Conservation (phyloP, 192 early-diverging fungal species). For the Backusella luteola region DNA sequence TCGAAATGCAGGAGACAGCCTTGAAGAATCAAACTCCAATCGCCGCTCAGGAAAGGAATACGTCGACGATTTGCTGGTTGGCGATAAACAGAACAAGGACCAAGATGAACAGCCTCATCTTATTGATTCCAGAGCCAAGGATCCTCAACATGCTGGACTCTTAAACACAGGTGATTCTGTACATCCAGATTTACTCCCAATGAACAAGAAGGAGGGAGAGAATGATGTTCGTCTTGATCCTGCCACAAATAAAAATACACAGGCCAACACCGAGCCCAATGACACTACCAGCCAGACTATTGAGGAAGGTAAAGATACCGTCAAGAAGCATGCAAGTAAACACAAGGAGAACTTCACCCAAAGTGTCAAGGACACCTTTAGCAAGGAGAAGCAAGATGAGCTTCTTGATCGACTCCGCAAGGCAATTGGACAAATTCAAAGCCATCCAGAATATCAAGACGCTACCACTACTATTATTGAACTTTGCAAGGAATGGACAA, state of each 20-base stretch:
- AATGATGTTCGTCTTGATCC: background rate
- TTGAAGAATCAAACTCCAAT: background rate
- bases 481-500: constrained; percentile 32
- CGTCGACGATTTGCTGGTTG: background rate
- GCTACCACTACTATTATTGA: constrained; percentile 35
- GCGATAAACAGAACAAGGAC: background rate
- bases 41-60: background rate
- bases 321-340: background rate
- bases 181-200: background rate
- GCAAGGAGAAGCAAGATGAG: constrained; percentile 27
- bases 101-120: background rate
- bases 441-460: constrained; percentile 39
- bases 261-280: background rate
- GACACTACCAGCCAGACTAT: no score
- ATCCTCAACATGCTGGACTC: constrained; percentile 3
- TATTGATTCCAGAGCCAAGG: background rate
- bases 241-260: background rate
- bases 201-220: background rate
- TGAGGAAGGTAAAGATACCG: background rate
- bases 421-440: constrained; percentile 36
- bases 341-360: constrained; percentile 19
- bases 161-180: constrained; percentile 13
- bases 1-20: constrained; percentile 19
- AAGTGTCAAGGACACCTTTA: constrained; percentile 28
- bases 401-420: constrained; percentile 36